phyloP scores from a whole-genome alignment of 192 early-diverging fungal species.

The Linnemannia exigua region DNA sequence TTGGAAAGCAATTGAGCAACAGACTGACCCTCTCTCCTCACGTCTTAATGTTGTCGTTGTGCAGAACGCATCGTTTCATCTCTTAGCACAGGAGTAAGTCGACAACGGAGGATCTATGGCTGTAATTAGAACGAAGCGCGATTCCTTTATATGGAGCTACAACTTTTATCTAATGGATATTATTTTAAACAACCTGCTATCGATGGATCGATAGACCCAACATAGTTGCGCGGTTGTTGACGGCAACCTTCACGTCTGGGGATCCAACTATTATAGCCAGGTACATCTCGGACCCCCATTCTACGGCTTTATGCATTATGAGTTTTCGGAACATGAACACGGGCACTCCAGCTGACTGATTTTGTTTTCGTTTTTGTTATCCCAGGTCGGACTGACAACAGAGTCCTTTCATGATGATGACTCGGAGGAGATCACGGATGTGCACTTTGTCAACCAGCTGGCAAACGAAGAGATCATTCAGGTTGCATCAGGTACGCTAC shows the following conservation, averaged over 20 bases:
- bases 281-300: not conserved
- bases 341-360: not conserved
- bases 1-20: not conserved
- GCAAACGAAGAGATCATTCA: slow-evolving; percentile 51
- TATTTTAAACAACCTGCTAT: not conserved
- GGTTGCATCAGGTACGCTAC: slow-evolving; percentile 39
- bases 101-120: not conserved
- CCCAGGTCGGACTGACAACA: slow-evolving; percentile 50
- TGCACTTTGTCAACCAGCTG: slow-evolving; percentile 52
- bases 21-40: not conserved
- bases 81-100: slow-evolving; percentile 48
- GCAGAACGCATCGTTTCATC: slow-evolving; percentile 27
- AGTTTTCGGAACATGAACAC: not conserved
- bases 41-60: not conserved
- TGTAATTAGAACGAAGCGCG: not conserved
- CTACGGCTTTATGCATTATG: too few relatives aligned
- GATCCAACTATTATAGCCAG: slow-evolving; percentile 56
- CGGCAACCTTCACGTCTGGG: slow-evolving; percentile 53
- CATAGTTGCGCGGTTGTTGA: slow-evolving; percentile 50
- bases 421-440: slow-evolving; percentile 50
- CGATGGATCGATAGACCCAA: slow-evolving; percentile 20
- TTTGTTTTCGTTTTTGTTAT: not conserved
- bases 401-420: slow-evolving; percentile 56
- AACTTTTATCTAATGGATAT: not conserved
- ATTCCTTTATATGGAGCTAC: not conserved